These are phyloP conservation scores for Trifolium subterraneum DNA, from an alignment of 306 rosid genomes.

Conservation along the genomic window DNA sequence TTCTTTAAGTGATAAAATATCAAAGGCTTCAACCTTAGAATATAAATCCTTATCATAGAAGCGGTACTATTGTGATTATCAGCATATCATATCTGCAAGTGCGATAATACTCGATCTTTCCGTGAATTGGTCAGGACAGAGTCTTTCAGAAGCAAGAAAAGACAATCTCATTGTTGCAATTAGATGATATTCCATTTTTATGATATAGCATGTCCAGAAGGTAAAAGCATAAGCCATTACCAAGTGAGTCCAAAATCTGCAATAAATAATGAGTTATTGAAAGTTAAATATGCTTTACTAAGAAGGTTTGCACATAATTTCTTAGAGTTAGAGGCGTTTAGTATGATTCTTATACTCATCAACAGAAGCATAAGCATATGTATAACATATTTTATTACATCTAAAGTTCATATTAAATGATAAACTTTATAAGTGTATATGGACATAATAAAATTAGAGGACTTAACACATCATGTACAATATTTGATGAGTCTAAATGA, in stretches of 20 bases:
- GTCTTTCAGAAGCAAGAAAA: constrained; percentile 82
- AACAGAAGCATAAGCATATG: too few relatives aligned
- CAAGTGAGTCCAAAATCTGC: constrained; percentile 98
- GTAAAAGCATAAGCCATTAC: constrained; percentile 96
- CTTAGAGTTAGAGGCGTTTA: too few relatives aligned
- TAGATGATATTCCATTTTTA: constrained; percentile 79
- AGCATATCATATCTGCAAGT: constrained; percentile 1
- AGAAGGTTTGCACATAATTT: too few relatives aligned
- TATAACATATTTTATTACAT: too few relatives aligned
- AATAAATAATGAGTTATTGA: constrained; percentile 40
- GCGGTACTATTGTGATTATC: constrained; percentile 22
- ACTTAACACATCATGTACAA: constrained; percentile 77
- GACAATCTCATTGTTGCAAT: constrained; percentile 88
- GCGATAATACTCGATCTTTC: constrained; percentile 54
- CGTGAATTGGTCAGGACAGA: constrained; percentile 93
- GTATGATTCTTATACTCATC: too few relatives aligned
- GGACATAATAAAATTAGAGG: constrained; percentile 61
- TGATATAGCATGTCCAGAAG: constrained; percentile 85
- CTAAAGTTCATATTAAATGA: too few relatives aligned
- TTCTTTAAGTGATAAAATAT: constrained; percentile 80
- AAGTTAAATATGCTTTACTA: constrained; percentile 15
- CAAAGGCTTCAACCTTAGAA: constrained; percentile 76
- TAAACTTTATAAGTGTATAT: too few relatives aligned
- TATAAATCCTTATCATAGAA: constrained; percentile 6
- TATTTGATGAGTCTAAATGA: constrained; percentile 48